Evolutionary conservation across 164 flowering plant species (phyloP), one percentile per base, ranked within the genome.

Genomic region (Tetrastigma voinierianum): DNA sequence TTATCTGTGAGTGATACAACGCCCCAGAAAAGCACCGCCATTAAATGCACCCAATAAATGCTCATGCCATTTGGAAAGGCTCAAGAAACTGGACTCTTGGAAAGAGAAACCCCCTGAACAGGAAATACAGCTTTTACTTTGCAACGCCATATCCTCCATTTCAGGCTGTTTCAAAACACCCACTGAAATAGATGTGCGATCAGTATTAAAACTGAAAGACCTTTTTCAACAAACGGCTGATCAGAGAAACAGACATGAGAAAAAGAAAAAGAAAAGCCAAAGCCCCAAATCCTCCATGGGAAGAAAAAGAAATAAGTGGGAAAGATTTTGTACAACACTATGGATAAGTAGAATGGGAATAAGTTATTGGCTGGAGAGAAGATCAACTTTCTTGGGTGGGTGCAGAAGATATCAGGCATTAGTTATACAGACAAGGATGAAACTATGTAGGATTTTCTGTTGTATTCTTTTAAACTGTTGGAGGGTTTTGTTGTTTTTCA

Each of bases 21-120:
- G 78, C 25, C 63, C 76, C 85, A 67, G 45, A 66, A 77, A 54
- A 89, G 52, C 63, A 80, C 46, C 73, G 79, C 66, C 69, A 80
- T 40, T 61, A 81, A 74, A 76, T 70, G 74, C 68, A 76, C 68
- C 71, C 74, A 46, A 67, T 40, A 67, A 67, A 69, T 47, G n/a
- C 77, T 56, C 63, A n/a, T n/a, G 46, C 80, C 90, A 84, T 81
- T 71, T 59, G 3, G 10, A 52, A 44, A 44, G 47, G 4, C 43
- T 3, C 53, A 18, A 4, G 9, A 53, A 66, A 57, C 46, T 0
- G 13, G 12, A 47, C 17, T 55, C 72, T 59, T 46, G 58, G 46
- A 68, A 62, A 67, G 12, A 17, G 69, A 55, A 58, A 55, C 23
- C 54, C 40, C 32, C 54, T n/a, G 10, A 48, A 46, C 51, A 32